Percentiles rank a stretch among this genome's conserved stretches.
Conservation (phyloP, 495 filamentous ascomycete species). For the Aspergillus olivimuriae region DNA sequence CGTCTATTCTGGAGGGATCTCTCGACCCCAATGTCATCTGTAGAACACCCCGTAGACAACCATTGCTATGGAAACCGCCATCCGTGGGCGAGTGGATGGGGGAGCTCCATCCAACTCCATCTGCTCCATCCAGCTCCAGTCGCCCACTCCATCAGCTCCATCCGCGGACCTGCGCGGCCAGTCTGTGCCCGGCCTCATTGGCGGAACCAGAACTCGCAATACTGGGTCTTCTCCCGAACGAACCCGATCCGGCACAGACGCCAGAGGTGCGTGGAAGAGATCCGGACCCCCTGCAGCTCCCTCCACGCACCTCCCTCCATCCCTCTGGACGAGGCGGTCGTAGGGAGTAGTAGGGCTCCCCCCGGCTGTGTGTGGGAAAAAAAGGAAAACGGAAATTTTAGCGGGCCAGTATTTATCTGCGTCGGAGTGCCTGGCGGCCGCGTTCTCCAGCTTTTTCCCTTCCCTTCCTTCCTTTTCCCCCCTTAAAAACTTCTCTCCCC, state of each 20-base stretch:
- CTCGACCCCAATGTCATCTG: no score
- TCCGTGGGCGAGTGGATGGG: no score
- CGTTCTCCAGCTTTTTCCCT: constrained; percentile 40
- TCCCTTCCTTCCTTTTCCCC: constrained; percentile 37
- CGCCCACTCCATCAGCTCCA: constrained; percentile 12
- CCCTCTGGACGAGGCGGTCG: no score
- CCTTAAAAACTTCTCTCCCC: constrained; percentile 27
- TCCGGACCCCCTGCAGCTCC: no score
- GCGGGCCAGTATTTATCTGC: constrained; percentile 42
- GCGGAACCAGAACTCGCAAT: constrained; percentile 10
- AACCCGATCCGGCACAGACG: constrained; percentile 14
- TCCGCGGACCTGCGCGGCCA: constrained; percentile 9
- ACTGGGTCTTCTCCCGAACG: constrained; percentile 20
- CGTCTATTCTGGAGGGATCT: no score
- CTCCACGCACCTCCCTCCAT: no score
- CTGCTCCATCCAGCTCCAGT: no score
- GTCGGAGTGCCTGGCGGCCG: constrained; percentile 28
- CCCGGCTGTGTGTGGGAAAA: constrained; percentile 28
- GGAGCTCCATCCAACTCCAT: no score
- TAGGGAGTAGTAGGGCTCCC: constrained; percentile 33
- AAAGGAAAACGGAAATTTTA: constrained; percentile 29
- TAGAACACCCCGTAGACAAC: no score
- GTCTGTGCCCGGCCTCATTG: constrained; percentile 10
- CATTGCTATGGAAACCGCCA: no score
- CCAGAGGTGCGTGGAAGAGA: constrained; percentile 7